phyloP scores from a whole-genome alignment of 1,139 yeast species.

The Debaryomyces sp. region DNA sequence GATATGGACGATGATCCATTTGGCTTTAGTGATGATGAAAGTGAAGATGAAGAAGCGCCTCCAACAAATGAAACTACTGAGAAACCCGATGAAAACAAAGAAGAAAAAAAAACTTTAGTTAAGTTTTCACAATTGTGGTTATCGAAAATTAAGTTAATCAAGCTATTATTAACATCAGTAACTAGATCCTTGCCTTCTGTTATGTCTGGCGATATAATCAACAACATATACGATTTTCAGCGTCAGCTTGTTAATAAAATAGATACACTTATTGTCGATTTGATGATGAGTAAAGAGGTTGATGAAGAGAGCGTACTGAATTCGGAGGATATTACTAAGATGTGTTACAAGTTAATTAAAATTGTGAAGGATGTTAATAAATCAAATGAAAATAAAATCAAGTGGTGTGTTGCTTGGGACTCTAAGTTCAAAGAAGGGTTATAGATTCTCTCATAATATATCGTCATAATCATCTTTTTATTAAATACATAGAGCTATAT shows the following conservation, averaged over 20 bases:
- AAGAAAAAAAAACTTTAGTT: constrained; percentile 29
- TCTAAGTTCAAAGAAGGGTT: constrained; percentile 31
- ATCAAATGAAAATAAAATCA: constrained; percentile 41
- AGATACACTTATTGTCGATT: constrained; percentile 51
- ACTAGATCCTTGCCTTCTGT: constrained; percentile 54
- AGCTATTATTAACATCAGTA: constrained; percentile 55
- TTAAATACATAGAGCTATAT: neutral
- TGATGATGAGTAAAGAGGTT: constrained; percentile 47
- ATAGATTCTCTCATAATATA: neutral
- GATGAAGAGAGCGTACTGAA: constrained; percentile 31
- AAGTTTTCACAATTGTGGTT: constrained; percentile 52
- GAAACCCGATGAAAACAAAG: constrained; percentile 16
- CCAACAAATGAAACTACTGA: constrained; percentile 24
- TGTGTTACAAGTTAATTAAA: constrained; percentile 33
- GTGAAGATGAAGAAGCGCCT: constrained; percentile 31
- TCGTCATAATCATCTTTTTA: neutral
- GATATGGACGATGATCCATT: constrained; percentile 49
- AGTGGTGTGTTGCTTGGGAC: constrained; percentile 58
- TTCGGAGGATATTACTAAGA: constrained; percentile 27
- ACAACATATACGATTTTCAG: constrained; percentile 36
- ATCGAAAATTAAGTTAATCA: constrained; percentile 55
- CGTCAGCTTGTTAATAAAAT: constrained; percentile 34
- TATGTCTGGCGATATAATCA: constrained; percentile 36
- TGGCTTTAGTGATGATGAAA: constrained; percentile 35
- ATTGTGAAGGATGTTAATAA: constrained; percentile 42